Conservation (phyloP, 1,139 yeast species). For the Ogataea hybrid region DNA sequence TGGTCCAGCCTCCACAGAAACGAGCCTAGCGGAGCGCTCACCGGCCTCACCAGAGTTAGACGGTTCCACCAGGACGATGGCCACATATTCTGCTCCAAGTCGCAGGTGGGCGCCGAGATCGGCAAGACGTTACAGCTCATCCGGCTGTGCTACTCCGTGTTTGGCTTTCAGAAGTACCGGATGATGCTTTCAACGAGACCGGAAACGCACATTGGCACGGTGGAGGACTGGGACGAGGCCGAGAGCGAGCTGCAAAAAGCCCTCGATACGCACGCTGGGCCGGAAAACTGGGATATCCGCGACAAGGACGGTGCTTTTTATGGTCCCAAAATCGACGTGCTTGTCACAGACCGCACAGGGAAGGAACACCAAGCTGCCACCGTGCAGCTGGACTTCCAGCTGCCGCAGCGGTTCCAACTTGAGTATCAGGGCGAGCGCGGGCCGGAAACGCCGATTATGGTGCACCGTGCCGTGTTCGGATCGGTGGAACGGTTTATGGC, state of each 20-base stretch:
- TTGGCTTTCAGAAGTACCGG: slow-evolving; percentile 78
- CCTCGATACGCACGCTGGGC: slow-evolving; percentile 69
- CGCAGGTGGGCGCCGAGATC: slow-evolving; percentile 84
- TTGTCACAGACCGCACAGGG: slow-evolving; percentile 85
- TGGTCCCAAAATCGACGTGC: slow-evolving; percentile 97
- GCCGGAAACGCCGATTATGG: slow-evolving; percentile 73
- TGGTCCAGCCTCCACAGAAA: slow-evolving; percentile 95
- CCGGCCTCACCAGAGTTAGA: slow-evolving; percentile 93
- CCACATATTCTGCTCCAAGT: slow-evolving; percentile 90
- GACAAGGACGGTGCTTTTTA: slow-evolving; percentile 99
- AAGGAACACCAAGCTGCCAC: slow-evolving; percentile 99
- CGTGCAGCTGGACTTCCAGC: slow-evolving; percentile 95
- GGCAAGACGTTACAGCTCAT: slow-evolving; percentile 77
- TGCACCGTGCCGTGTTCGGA: slow-evolving; percentile 95
- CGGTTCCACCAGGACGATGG: slow-evolving; percentile 99
- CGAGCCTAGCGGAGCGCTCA: slow-evolving; percentile 87
- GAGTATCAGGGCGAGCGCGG: slow-evolving; percentile 57
- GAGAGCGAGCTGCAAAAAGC: slow-evolving; percentile 76
- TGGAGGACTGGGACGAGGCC: slow-evolving; percentile 87
- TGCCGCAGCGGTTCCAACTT: slow-evolving; percentile 86
- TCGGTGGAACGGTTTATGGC: slow-evolving; percentile 93
- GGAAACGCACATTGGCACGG: slow-evolving; percentile 82
- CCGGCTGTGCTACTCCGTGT: slow-evolving; percentile 73
- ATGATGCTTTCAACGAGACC: slow-evolving; percentile 95
- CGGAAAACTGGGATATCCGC: slow-evolving; percentile 73